Evolutionary conservation across 2,329 filamentous ascomycete genomes (phyloP).

Genomic region (Aspergillus pseudonomiae): DNA sequence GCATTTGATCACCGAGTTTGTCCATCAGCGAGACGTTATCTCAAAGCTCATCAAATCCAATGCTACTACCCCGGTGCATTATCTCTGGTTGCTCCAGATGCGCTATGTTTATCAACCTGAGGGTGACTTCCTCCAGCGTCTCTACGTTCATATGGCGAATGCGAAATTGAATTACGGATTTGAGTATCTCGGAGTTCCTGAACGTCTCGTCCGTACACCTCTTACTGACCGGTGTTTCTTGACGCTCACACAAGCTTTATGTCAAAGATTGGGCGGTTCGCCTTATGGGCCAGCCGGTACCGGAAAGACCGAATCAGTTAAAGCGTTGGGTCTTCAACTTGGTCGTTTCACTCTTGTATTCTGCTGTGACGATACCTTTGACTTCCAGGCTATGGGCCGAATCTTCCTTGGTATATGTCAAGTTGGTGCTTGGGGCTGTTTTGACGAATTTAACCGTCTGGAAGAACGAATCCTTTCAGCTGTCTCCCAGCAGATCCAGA

Average conservation of each 20-base stretch:
- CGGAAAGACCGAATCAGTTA: conserved; percentile 98
- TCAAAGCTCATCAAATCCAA: conserved; percentile 78
- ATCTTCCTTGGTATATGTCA: conserved; percentile 99
- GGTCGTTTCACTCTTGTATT: conserved; percentile 98
- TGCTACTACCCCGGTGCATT: conserved; percentile 76
- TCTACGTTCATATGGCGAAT: conserved; percentile 96
- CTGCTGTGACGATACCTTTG: conserved; percentile 99
- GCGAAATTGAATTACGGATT: conserved; percentile 95
- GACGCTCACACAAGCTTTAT: conserved; percentile 92
- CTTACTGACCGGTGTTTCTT: conserved; percentile 98
- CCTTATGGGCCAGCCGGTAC: conserved; percentile 97
- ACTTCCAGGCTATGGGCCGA: conserved; percentile 99
- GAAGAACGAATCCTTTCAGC: conserved; percentile 97
- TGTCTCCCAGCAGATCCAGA: conserved; percentile 98
- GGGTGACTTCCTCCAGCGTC: conserved; percentile 77
- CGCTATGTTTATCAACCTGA: conserved; percentile 85
- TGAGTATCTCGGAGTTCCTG: conserved; percentile 94
- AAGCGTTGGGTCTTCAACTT: conserved; percentile 92
- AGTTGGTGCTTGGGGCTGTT: conserved; percentile 98
- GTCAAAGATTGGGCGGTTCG: conserved; percentile 92
- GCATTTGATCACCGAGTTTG: conserved; percentile 97
- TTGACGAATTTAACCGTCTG: conserved; percentile 99
- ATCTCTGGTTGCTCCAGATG: conserved; percentile 96
- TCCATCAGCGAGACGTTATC: conserved; percentile 93
- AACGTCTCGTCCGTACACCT: conserved; percentile 93